Conservation (phyloP, 352 stramenopile genomes). For the Aphanomyces astaci region DNA sequence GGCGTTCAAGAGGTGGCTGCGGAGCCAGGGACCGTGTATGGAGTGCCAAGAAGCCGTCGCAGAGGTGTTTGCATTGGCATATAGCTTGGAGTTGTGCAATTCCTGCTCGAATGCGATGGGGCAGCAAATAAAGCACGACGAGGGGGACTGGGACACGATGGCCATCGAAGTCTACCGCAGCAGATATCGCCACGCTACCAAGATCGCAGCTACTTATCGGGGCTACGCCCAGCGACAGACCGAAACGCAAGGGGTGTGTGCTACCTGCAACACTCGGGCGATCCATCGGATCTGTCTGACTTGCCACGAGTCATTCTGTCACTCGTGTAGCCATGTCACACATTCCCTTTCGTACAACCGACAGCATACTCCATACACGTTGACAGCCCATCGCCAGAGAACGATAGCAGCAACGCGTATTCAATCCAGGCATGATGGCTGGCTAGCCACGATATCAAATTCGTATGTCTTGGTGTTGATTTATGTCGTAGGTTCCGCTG, state of each 20-base stretch:
- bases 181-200: slow-evolving; percentile 25
- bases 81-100: slow-evolving; percentile 32
- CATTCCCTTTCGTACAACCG: slow-evolving; percentile 17
- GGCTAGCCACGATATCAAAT: too few species aligned
- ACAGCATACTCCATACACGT: background rate
- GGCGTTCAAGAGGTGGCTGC: slow-evolving; percentile 26
- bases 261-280: slow-evolving; percentile 36
- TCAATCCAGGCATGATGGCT: slow-evolving; percentile 34
- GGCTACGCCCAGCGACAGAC: slow-evolving; percentile 29
- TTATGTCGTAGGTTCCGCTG: slow-evolving; percentile 24
- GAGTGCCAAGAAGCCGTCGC: slow-evolving; percentile 38
- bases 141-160: slow-evolving; percentile 6
- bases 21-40: slow-evolving; percentile 32
- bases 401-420: slow-evolving; percentile 32
- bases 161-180: slow-evolving; percentile 33
- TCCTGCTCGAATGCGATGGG: slow-evolving; percentile 9
- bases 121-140: background rate
- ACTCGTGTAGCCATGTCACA: slow-evolving; percentile 34
- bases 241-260: slow-evolving; percentile 31
- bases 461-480: background rate
- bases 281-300: slow-evolving; percentile 35
- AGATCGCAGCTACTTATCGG: slow-evolving; percentile 36
- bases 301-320: slow-evolving; percentile 42
- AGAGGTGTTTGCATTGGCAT: slow-evolving; percentile 33
- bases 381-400: slow-evolving; percentile 2